Evolutionary conservation across 176 grass and related monocot genomes (phyloP).

Genomic region (Alloteropsis semialata): DNA sequence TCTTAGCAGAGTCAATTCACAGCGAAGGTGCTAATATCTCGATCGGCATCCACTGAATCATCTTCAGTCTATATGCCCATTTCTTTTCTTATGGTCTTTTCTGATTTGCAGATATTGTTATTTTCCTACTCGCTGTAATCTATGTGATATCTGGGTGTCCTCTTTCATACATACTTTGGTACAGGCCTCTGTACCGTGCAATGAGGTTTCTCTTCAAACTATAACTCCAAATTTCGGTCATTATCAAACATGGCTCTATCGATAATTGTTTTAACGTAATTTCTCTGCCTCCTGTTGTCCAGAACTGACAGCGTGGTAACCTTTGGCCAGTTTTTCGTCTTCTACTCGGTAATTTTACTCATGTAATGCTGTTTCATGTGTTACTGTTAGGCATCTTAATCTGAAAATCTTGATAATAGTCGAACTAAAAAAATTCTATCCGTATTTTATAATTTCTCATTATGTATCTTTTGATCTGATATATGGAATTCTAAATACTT

Average conservation of each 20-base stretch:
- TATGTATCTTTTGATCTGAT: background rate
- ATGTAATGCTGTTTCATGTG: background rate
- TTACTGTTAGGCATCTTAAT: background rate
- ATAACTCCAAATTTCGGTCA: background rate
- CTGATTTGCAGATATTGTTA: conserved; percentile 57
- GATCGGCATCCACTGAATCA: background rate
- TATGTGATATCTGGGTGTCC: conserved; percentile 82
- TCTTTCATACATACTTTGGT: conserved; percentile 92
- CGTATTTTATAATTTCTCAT: background rate
- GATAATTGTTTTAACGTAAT: background rate
- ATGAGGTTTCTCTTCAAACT: conserved; percentile 63
- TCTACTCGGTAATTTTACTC: conserved; percentile 66
- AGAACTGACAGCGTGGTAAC: conserved; percentile 88
- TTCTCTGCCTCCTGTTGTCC: conserved; percentile 27
- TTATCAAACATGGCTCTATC: background rate
- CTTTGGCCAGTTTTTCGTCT: conserved; percentile 80
- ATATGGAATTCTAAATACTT: background rate
- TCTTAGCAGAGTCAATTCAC: conserved; percentile 59
- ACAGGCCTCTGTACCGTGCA: conserved; percentile 76
- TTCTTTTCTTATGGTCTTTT: background rate
- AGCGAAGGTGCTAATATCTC: conserved; percentile 54
- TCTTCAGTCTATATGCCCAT: background rate
- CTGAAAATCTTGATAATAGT: background rate
- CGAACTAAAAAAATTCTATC: background rate
- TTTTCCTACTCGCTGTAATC: conserved; percentile 76